These are phyloP conservation scores for Podila epigama DNA, from an alignment of 192 early-diverging fungal genomes.

Conservation along the genomic window DNA sequence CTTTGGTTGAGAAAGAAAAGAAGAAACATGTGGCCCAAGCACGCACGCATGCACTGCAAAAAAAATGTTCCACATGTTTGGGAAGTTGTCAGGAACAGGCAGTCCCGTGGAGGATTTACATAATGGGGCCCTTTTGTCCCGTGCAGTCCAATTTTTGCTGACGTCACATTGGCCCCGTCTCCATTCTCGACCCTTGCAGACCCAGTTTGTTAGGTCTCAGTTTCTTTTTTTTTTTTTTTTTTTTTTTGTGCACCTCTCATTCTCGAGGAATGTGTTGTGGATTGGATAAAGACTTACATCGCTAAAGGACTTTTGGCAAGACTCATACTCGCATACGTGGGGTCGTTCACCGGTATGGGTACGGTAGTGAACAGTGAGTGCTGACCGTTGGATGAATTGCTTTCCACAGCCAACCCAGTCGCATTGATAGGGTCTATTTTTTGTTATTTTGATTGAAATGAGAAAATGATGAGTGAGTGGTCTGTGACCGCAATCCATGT, in stretches of 20 bases:
- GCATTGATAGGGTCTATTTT: conserved; percentile 69
- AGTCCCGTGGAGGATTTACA: too few relatives aligned
- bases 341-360: conserved; percentile 78
- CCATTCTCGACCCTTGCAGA: background rate
- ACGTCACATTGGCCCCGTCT: conserved; percentile 3
- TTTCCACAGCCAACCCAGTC: conserved; percentile 71
- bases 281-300: conserved; percentile 57
- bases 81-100: too few relatives aligned
- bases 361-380: conserved; percentile 77
- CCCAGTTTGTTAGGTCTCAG: background rate
- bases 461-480: too few relatives aligned
- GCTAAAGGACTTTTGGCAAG: conserved; percentile 78
- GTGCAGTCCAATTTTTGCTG: too few relatives aligned
- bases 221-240: conserved; percentile 1
- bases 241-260: background rate
- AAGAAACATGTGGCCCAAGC: too few relatives aligned
- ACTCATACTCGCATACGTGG: conserved; percentile 67
- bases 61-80: too few relatives aligned
- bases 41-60: too few relatives aligned
- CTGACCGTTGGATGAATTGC: conserved; percentile 81
- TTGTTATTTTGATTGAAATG: too few relatives aligned
- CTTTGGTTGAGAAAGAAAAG: too few relatives aligned
- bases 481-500: too few relatives aligned
- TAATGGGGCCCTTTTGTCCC: too few relatives aligned
- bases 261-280: background rate